Percentiles rank a stretch among this genome's conserved stretches.
Conservation (phyloP, 2,329 filamentous ascomycete genomes). For the Anisogramma anomala region DNA sequence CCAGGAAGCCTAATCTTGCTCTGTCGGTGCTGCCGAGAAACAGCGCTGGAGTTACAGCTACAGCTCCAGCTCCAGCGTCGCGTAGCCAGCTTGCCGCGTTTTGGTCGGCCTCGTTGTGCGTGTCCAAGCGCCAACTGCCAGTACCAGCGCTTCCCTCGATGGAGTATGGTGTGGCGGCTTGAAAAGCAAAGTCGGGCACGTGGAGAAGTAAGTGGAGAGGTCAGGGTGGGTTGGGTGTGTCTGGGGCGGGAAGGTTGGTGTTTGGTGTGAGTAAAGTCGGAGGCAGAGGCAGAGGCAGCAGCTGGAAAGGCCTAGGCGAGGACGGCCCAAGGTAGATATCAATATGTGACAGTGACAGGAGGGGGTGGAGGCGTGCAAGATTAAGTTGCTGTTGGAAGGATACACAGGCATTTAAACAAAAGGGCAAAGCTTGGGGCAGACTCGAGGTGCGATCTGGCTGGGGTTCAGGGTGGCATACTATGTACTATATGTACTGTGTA, state of each 20-base stretch:
- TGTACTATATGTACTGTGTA: neutral
- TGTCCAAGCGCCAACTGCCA: neutral
- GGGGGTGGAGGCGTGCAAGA: constrained; percentile 3
- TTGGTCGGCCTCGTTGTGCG: neutral
- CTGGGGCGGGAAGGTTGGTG: neutral
- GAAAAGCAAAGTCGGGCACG: neutral
- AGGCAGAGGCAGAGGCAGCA: neutral
- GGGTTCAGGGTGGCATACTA: constrained; percentile 3
- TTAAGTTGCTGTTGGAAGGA: constrained; percentile 10
- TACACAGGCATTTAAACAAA: constrained; percentile 12
- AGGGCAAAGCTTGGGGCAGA: constrained; percentile 10
- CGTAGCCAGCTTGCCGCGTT: neutral
- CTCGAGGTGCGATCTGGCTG: constrained; percentile 13
- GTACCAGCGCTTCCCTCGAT: neutral
- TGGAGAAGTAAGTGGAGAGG: constrained; percentile 1
- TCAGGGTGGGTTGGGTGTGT: neutral
- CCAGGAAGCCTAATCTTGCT: neutral
- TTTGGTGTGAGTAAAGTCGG: neutral
- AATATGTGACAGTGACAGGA: constrained; percentile 5
- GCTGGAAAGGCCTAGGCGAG: constrained; percentile 1
- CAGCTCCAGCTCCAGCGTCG: neutral
- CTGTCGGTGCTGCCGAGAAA: neutral
- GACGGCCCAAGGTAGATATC: constrained; percentile 8
- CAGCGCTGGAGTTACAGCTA: no score
- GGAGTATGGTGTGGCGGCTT: neutral